Base-by-base conservation (phyloP, 768 basidiomycete genomes). In the Guyanaporus albipodus region DNA sequence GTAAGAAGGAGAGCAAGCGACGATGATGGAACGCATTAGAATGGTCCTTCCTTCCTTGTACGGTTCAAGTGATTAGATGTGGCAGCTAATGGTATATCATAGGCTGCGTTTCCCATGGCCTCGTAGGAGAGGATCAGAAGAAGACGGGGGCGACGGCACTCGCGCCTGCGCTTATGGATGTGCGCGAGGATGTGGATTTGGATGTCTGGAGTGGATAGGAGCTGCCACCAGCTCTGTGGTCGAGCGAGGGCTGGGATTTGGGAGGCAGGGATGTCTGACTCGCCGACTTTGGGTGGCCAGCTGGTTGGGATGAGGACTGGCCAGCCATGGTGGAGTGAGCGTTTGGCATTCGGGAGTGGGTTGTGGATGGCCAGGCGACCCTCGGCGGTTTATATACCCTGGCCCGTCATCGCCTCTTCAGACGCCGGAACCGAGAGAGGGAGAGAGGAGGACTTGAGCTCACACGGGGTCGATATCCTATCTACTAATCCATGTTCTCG, bases 131-230 rank as follows among this genome's bases (percentile, higher is more conserved):
- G 26, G 4, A 19, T 71, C 63, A 84, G 70, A 84, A 84, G 69
- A 84, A 82, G 28, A 79, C 74, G 38, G 82, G 71, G 35, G 75
- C 80, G 23, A 69, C 73, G 15, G 71, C 63, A 32, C 74, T 70
- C 35, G 80, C 80, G 36, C 71, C 71, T 14, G 73, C 73, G 46
- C 73, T 73, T 45, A 83, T 73, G 11, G 72, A 70, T 19, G 69
- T 69, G 50, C 50, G 56, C 19, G 59, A 35, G 4, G 66, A 31
- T 18, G 54, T 49, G 42, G 48, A 49, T 41, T 56, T 57, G 49
- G 64, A 50, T 11, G 62, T 48, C 17, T 66, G 63, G 10, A n/a
- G n/a, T n/a, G 66, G 21, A 39, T 65, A 52, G 6, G 64, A 33
- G 34, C 56, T 53, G 27, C 41, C n/a, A n/a, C n/a, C n/a, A n/a